Percentiles rank a stretch among this genome's conserved stretches.
phyloP scores from a whole-genome alignment of 208 protist species.

The Polymyxa betae region DNA sequence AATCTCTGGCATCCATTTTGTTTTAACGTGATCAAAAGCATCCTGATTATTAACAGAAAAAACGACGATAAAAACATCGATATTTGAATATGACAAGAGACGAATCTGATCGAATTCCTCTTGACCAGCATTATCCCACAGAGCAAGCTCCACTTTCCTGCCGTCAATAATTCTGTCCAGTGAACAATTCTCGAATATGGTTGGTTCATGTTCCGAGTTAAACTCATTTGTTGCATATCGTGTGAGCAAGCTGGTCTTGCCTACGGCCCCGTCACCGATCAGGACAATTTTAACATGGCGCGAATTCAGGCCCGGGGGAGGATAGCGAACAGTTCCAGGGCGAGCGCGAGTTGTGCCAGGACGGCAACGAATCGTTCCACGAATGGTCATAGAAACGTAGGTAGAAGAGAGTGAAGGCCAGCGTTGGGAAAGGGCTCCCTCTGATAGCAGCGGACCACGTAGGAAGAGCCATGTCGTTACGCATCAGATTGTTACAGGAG shows the following conservation, averaged over 20 bases:
- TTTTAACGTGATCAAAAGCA: constrained; percentile 78
- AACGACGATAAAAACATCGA: constrained; percentile 78
- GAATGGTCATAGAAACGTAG: too few relatives aligned
- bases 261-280: constrained; percentile 60
- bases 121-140: constrained; percentile 65
- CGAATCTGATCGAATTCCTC: constrained; percentile 65
- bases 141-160: constrained; percentile 16
- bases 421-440: too few relatives aligned
- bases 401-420: too few relatives aligned
- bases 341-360: too few relatives aligned
- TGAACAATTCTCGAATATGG: constrained; percentile 40
- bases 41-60: constrained; percentile 74
- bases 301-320: too few relatives aligned
- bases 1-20: constrained; percentile 69
- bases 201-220: constrained; percentile 49
- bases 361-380: too few relatives aligned
- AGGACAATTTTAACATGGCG: constrained; percentile 30
- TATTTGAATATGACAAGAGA: constrained; percentile 69
- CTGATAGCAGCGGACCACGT: too few relatives aligned
- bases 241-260: constrained; percentile 61
- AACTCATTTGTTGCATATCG: constrained; percentile 55
- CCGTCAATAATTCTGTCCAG: constrained; percentile 20
- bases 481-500: too few relatives aligned
- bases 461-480: too few relatives aligned
- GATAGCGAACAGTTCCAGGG: too few relatives aligned